These are phyloP conservation scores for Fraxinus latifolia DNA, from an alignment of 305 asterid species.

Conservation along the genomic window DNA sequence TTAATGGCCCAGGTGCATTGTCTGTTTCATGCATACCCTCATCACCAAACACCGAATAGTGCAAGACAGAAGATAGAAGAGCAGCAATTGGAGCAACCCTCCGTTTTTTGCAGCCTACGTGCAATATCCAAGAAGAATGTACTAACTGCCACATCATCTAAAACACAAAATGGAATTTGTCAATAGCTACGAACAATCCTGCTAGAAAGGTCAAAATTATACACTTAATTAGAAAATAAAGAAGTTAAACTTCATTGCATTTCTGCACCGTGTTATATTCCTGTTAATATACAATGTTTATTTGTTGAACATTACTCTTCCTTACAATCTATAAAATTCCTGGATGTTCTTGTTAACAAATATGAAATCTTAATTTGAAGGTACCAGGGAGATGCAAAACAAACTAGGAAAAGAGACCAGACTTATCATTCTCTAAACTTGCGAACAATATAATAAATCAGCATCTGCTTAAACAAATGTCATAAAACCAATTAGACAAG, in stretches of 20 bases:
- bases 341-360: neutral
- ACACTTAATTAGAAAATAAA: constrained; percentile 1
- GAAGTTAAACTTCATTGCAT: constrained; percentile 6
- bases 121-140: constrained; percentile 87
- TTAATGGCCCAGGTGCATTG: constrained; percentile 75
- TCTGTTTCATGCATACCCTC: constrained; percentile 67
- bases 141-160: constrained; percentile 97
- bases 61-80: constrained; percentile 84
- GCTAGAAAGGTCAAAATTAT: constrained; percentile 1
- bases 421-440: neutral
- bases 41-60: constrained; percentile 68
- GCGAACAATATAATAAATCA: neutral
- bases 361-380: neutral
- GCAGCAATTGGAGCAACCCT: constrained; percentile 98
- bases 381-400: neutral
- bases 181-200: constrained; percentile 14
- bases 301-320: neutral
- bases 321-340: constrained; percentile 7
- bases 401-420: neutral
- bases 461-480: neutral
- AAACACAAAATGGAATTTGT: constrained; percentile 21
- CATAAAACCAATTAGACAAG: neutral
- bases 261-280: neutral
- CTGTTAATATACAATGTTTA: constrained; percentile 6
- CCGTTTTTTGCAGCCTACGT: constrained; percentile 86